Evolutionary conservation across 2,329 filamentous ascomycete genomes (phyloP).

Genomic region (Aspergillus hortae): DNA sequence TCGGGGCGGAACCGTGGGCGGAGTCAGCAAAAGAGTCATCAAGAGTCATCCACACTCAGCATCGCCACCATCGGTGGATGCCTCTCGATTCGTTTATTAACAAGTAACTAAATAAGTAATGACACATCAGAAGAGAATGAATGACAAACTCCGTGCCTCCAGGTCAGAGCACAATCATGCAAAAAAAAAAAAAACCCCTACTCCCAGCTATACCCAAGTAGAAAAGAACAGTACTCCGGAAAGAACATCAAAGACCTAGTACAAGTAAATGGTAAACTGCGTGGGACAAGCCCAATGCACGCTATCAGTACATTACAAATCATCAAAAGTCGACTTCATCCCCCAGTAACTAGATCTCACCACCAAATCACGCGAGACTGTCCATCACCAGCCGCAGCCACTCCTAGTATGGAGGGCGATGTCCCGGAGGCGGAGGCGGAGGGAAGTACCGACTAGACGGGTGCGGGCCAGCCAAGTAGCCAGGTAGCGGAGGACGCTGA

Average conservation of each 20-base stretch:
- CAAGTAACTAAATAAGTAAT: background rate
- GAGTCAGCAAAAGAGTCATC: constrained; percentile 16
- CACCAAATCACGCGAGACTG: background rate
- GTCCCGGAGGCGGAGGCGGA: constrained; percentile 16
- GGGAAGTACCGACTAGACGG: constrained; percentile 22
- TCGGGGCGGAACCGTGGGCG: constrained; percentile 8
- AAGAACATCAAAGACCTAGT: background rate
- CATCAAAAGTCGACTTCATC: background rate
- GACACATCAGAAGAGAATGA: background rate
- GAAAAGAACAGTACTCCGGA: too few relatives aligned
- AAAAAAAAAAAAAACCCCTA: too few relatives aligned
- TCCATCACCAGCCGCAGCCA: background rate
- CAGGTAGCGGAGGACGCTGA: constrained; percentile 28
- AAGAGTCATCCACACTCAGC: constrained; percentile 15
- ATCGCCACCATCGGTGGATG: background rate
- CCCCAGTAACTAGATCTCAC: background rate
- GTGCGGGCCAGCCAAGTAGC: constrained; percentile 22
- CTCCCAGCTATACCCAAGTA: too few relatives aligned
- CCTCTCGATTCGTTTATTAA: background rate
- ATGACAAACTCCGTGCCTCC: background rate
- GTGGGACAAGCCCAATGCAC: too few relatives aligned
- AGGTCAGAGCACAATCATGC: background rate
- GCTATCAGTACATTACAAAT: too few relatives aligned
- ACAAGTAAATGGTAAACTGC: background rate
- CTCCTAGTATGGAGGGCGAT: constrained; percentile 17